These are phyloP conservation scores for Clitoria ternatea DNA, from an alignment of 306 rosid genomes.

Conservation along the genomic window DNA sequence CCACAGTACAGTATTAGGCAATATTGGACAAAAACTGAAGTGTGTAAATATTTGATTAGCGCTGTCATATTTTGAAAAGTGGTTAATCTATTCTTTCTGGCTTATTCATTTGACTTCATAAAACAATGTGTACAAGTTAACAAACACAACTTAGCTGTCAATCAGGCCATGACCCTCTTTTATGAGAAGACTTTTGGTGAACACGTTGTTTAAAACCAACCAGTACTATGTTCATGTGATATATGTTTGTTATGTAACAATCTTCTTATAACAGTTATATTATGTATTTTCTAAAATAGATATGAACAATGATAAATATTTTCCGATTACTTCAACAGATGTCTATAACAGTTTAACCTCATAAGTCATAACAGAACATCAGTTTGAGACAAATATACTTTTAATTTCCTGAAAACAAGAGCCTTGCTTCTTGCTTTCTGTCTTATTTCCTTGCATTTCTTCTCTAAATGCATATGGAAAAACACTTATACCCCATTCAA, in stretches of 20 bases:
- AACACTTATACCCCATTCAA: not conserved
- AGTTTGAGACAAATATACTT: not conserved
- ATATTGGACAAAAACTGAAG: not conserved
- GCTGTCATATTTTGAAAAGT: not conserved
- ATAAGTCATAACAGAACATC: not conserved
- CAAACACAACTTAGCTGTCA: not conserved
- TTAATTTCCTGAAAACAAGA: not conserved
- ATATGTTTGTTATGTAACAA: too few relatives aligned
- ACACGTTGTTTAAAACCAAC: not conserved
- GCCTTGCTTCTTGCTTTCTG: not conserved
- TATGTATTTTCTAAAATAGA: too few relatives aligned
- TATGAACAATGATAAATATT: not conserved
- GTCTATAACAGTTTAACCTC: not conserved
- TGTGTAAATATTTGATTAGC: not conserved
- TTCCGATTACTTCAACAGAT: not conserved
- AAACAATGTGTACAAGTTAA: not conserved
- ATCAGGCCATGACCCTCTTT: not conserved
- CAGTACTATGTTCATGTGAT: not conserved
- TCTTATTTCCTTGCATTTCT: not conserved
- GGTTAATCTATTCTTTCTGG: too few relatives aligned
- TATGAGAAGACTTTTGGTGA: not conserved
- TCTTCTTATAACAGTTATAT: too few relatives aligned
- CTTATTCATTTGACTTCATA: not conserved
- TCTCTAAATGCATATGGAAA: not conserved
- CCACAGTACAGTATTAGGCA: not conserved